phyloP scores from a whole-genome alignment of 2,329 filamentous ascomycete genomes.

The Fusarium bactridioides region DNA sequence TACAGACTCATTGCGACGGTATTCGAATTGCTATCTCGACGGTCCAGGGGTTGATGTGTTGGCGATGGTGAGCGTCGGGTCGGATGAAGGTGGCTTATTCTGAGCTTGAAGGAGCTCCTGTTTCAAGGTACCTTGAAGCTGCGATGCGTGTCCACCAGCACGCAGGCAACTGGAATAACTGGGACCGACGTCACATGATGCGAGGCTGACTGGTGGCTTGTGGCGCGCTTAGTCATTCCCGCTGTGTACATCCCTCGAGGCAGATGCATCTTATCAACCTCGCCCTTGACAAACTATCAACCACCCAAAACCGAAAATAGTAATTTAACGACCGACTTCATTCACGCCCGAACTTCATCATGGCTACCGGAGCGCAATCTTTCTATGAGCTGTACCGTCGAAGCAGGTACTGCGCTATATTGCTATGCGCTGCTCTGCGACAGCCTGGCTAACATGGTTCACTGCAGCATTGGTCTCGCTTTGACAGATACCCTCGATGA shows the following conservation, averaged over 20 bases:
- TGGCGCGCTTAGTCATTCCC: slow-evolving; percentile 40
- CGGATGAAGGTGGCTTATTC: slow-evolving; percentile 26
- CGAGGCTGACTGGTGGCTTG: slow-evolving; percentile 30
- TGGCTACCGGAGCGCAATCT: slow-evolving; percentile 62
- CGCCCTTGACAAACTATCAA: slow-evolving; percentile 18
- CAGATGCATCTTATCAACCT: slow-evolving; percentile 24
- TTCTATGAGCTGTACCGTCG: slow-evolving; percentile 97
- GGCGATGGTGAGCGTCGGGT: slow-evolving; percentile 32
- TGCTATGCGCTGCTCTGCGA: slow-evolving; percentile 44
- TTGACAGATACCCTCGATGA: slow-evolving; percentile 97
- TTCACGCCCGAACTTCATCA: slow-evolving; percentile 38
- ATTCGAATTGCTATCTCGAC: slow-evolving; percentile 35
- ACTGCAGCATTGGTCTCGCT: slow-evolving; percentile 82
- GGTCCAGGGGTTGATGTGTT: slow-evolving; percentile 26
- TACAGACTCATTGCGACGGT: slow-evolving; percentile 70
- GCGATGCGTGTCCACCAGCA: slow-evolving; percentile 38
- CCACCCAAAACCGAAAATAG: not conserved
- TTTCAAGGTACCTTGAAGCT: slow-evolving; percentile 38
- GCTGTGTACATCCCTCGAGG: slow-evolving; percentile 14
- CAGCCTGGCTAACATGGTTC: slow-evolving; percentile 37
- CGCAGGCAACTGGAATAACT: slow-evolving; percentile 37
- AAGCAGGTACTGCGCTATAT: slow-evolving; percentile 77
- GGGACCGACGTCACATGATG: slow-evolving; percentile 49
- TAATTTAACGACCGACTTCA: not conserved
- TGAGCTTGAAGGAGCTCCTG: slow-evolving; percentile 43